phyloP scores from a whole-genome alignment of 257 asterid genomes.

The Craterostigma plantagineum region DNA sequence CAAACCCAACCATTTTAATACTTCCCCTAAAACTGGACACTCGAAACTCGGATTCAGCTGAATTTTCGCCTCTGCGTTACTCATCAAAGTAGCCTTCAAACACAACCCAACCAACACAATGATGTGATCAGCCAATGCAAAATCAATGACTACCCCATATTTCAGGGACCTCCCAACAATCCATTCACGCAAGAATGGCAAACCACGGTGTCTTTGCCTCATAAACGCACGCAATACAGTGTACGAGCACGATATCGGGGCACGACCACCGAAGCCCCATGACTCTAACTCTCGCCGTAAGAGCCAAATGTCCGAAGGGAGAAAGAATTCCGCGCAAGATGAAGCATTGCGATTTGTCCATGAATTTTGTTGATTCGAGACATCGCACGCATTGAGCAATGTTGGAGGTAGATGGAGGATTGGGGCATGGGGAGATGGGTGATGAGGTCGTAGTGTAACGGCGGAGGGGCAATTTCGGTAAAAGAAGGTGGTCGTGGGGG shows the following conservation, averaged over 20 bases:
- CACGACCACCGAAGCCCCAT: conserved; percentile 25
- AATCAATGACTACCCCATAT: conserved; percentile 51
- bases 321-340: conserved; percentile 17
- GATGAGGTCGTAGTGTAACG: conserved; percentile 18
- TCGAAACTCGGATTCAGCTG: conserved; percentile 12
- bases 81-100: conserved; percentile 28
- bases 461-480: conserved; percentile 64
- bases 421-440: conserved; percentile 13
- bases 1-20: conserved; percentile 43
- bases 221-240: conserved; percentile 34
- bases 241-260: conserved; percentile 37
- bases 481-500: conserved; percentile 21
- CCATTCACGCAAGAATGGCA: conserved; percentile 37
- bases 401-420: conserved; percentile 25
- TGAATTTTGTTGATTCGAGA: conserved; percentile 1
- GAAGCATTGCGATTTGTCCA: conserved; percentile 4
- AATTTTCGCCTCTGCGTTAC: conserved; percentile 1
- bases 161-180: conserved; percentile 32
- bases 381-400: conserved; percentile 30
- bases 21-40: conserved; percentile 37
- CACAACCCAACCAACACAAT: conserved; percentile 45
- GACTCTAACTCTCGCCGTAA: conserved; percentile 32
- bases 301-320: conserved; percentile 74
- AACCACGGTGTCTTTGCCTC: conserved; percentile 14
- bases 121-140: conserved; percentile 44